Evolutionary conservation across 306 rosid species (phyloP).

Genomic region (Purshia tridentata): DNA sequence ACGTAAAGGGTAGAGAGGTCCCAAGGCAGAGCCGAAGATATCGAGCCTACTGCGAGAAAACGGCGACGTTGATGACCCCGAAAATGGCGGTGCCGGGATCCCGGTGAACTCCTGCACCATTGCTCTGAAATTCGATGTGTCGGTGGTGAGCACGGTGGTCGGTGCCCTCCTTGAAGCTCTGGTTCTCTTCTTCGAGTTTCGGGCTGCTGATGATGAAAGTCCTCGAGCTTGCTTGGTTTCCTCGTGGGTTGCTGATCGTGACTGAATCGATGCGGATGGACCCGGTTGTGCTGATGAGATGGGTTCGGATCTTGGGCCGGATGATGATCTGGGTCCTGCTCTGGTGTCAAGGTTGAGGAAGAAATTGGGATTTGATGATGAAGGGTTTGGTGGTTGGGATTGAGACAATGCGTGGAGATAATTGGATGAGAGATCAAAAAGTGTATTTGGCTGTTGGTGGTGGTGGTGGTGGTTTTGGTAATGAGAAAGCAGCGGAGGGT

Average conservation of each 20-base stretch:
- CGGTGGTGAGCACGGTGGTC: slow-evolving; percentile 88
- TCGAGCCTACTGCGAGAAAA: slow-evolving; percentile 66
- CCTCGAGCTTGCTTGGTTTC: no score
- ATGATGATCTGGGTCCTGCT: no score
- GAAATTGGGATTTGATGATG: slow-evolving; percentile 36
- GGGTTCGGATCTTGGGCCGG: no score
- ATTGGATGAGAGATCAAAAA: slow-evolving; percentile 50
- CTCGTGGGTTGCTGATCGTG: no score
- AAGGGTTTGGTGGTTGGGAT: slow-evolving; percentile 34
- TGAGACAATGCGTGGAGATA: slow-evolving; percentile 46
- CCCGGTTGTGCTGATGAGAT: no score
- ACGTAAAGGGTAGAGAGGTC: slow-evolving; percentile 51
- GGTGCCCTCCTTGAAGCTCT: slow-evolving; percentile 91
- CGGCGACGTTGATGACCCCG: slow-evolving; percentile 36
- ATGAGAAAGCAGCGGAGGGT: slow-evolving; percentile 36
- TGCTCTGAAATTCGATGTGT: slow-evolving; percentile 86
- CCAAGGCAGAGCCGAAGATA: slow-evolving; percentile 45
- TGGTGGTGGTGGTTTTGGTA: slow-evolving; percentile 34
- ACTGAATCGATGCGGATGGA: no score
- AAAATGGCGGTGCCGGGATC: slow-evolving; percentile 82
- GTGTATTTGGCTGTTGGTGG: background rate
- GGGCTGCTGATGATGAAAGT: background rate
- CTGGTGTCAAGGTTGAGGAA: slow-evolving; percentile 30
- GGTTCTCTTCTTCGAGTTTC: slow-evolving; percentile 74
- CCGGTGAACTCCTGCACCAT: slow-evolving; percentile 99